A percentile compares a stretch with the other conserved stretches of the same genome.
phyloP scores from a whole-genome alignment of 306 rosid species.

The Vigna reflexopilosa region DNA sequence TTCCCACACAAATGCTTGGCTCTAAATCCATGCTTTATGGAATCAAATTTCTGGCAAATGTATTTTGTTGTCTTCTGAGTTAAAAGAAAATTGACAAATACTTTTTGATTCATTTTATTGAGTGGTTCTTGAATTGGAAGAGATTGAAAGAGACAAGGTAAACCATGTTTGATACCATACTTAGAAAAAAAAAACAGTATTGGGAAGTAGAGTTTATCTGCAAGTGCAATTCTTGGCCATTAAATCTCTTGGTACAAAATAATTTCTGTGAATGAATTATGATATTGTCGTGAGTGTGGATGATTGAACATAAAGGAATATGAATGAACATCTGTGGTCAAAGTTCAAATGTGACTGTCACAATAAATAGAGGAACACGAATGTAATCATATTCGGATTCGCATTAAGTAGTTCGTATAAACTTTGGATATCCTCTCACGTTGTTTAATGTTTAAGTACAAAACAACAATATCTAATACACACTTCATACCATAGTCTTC shows the following conservation, averaged over 20 bases:
- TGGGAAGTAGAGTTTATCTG: not conserved
- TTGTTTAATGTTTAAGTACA: not conserved
- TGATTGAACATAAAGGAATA: constrained; percentile 3
- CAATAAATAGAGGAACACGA: constrained; percentile 20
- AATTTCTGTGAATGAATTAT: not conserved
- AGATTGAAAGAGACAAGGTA: not conserved
- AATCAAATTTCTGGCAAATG: not conserved
- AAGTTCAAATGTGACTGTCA: constrained; percentile 15
- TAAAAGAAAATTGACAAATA: not conserved
- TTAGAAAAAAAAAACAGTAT: not conserved
- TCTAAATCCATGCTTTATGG: not conserved
- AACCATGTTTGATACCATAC: not conserved
- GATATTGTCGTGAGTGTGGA: not conserved
- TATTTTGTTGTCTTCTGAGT: not conserved
- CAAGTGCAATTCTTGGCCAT: not conserved
- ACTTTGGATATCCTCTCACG: not conserved
- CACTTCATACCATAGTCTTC: no score
- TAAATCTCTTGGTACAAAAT: not conserved
- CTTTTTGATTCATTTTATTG: no score
- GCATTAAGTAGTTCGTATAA: not conserved
- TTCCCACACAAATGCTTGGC: not conserved
- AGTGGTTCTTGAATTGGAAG: not conserved
- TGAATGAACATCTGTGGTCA: not conserved
- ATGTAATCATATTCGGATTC: not conserved
- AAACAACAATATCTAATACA: no score